Conservation (phyloP, 306 rosid species). For the Castanopsis chinensis region DNA sequence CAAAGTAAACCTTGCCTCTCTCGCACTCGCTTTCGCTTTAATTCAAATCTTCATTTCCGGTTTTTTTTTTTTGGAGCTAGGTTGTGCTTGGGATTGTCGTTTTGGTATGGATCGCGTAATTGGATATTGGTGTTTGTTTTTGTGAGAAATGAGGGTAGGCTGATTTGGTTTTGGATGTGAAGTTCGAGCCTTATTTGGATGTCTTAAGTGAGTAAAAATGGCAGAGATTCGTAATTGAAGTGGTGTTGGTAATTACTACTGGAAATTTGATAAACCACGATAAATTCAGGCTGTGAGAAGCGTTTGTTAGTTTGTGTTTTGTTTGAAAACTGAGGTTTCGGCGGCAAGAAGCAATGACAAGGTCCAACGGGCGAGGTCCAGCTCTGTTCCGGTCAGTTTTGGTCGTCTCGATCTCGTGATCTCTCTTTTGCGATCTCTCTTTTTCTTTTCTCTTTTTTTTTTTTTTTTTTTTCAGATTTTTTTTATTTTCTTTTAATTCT, state of each 20-base stretch:
- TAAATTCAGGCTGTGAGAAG: not conserved
- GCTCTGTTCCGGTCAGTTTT: too few relatives aligned
- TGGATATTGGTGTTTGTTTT: not conserved
- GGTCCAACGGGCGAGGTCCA: too few relatives aligned
- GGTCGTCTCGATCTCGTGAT: too few relatives aligned
- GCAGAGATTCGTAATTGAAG: not conserved
- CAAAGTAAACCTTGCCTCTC: slow-evolving; percentile 50
- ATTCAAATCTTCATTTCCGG: slow-evolving; percentile 2
- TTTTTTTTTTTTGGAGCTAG: not conserved
- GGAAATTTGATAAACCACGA: not conserved
- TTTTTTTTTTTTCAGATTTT: too few relatives aligned
- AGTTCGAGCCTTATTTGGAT: not conserved
- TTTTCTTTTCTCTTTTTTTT: too few relatives aligned
- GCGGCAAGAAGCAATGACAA: too few relatives aligned
- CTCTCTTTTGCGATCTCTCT: too few relatives aligned
- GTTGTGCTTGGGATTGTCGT: not conserved
- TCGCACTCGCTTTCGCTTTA: not conserved
- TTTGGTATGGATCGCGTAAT: not conserved
- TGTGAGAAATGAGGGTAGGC: not conserved
- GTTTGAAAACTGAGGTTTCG: slow-evolving; percentile 5
- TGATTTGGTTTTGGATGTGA: not conserved
- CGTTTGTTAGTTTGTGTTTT: slow-evolving; percentile 16
- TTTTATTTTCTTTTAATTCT: too few relatives aligned
- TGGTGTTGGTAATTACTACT: not conserved
- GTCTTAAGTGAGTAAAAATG: not conserved